These are phyloP conservation scores for Warburgia ugandensis DNA, from an alignment of 164 flowering plant species.

Conservation along the genomic window DNA sequence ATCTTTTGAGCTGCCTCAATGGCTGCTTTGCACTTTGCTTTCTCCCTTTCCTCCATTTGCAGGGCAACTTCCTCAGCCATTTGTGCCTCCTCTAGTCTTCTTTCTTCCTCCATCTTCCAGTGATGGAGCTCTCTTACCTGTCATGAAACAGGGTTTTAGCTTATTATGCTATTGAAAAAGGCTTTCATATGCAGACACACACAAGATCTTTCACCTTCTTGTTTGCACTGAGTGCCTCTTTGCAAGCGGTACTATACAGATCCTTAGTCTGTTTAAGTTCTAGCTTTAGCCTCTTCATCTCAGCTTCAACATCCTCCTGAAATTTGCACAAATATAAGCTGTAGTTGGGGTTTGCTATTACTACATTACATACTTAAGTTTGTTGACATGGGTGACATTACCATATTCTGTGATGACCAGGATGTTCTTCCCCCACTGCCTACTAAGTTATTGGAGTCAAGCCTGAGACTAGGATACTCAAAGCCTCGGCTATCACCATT, in stretches of 20 bases:
- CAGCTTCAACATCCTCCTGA: constrained; percentile 61
- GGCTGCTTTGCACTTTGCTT: constrained; percentile 58
- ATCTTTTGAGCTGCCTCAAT: constrained; percentile 59
- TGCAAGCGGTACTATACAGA: constrained; percentile 68
- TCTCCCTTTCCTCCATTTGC: constrained; percentile 57
- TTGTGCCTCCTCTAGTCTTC: constrained; percentile 52
- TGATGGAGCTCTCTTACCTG: constrained; percentile 77
- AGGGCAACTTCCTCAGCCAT: constrained; percentile 63
- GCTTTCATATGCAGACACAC: no score
- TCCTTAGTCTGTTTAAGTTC: constrained; percentile 73
- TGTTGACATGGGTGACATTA: no score
- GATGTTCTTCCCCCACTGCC: constrained; percentile 17
- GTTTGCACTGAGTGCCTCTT: constrained; percentile 62
- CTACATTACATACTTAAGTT: no score
- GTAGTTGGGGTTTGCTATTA: no score
- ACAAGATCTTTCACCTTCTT: constrained; percentile 61
- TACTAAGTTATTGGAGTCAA: constrained; percentile 15
- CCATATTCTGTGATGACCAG: constrained; percentile 24
- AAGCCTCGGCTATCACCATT: constrained; percentile 33
- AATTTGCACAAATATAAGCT: no score
- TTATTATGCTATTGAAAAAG: no score
- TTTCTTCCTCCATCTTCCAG: constrained; percentile 80
- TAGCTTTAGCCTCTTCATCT: constrained; percentile 60
- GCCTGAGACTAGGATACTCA: no score
- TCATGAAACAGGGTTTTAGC: neutral